These are phyloP conservation scores for Salicornia ramosissima DNA, from an alignment of 148 eudicot genomes.

Conservation along the genomic window DNA sequence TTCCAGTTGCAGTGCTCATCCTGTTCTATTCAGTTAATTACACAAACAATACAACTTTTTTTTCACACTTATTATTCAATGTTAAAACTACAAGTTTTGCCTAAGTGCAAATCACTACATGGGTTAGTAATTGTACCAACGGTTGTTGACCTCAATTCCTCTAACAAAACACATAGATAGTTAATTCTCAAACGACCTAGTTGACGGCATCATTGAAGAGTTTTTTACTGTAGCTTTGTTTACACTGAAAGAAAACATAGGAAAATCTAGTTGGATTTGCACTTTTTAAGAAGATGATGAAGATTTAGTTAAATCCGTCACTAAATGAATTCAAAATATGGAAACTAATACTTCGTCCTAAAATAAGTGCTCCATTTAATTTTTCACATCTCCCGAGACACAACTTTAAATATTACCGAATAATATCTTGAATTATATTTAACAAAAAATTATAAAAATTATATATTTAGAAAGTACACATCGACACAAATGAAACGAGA, in stretches of 20 bases:
- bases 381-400: no score
- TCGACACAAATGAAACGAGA: no score
- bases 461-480: no score
- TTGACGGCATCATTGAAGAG: neutral
- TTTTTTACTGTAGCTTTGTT: neutral
- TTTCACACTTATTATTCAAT: neutral
- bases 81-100: conserved; percentile 6
- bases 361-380: no score
- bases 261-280: neutral
- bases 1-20: conserved; percentile 77
- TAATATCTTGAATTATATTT: no score
- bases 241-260: neutral
- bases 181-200: neutral
- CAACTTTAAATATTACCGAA: no score
- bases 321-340: neutral
- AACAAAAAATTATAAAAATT: no score
- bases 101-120: neutral
- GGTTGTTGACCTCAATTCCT: neutral
- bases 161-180: neutral
- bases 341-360: no score
- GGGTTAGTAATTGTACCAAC: neutral
- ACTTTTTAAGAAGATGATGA: neutral
- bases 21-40: conserved; percentile 70
- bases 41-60: conserved; percentile 25
- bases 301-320: neutral